Conservation (phyloP, 257 asterid genomes). For the Cynanchum wilfordii region DNA sequence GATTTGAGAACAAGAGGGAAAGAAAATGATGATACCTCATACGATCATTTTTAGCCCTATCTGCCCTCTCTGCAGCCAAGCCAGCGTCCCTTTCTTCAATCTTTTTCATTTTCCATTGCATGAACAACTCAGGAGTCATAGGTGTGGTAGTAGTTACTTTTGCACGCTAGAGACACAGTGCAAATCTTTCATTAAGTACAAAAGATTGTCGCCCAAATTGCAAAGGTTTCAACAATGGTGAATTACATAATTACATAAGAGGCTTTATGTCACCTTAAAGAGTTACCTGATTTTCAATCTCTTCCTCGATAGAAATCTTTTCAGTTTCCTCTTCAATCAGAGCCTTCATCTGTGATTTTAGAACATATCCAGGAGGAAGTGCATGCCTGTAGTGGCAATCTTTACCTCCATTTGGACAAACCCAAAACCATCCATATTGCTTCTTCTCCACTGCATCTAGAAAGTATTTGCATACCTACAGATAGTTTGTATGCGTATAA, state of each 20-base stretch:
- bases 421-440: slow-evolving; percentile 99
- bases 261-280: neutral
- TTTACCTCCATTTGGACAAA: slow-evolving; percentile 86
- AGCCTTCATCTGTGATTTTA: slow-evolving; percentile 98
- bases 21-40: slow-evolving; percentile 53
- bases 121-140: slow-evolving; percentile 74
- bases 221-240: neutral
- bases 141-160: slow-evolving; percentile 71
- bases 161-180: slow-evolving; percentile 55
- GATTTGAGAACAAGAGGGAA: neutral
- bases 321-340: slow-evolving; percentile 80
- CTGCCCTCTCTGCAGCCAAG: slow-evolving; percentile 82
- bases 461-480: slow-evolving; percentile 81
- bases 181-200: slow-evolving; percentile 9
- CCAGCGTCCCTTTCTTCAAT: slow-evolving; percentile 74
- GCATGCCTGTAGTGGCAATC: slow-evolving; percentile 94
- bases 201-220: neutral
- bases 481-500: neutral
- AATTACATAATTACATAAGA: neutral
- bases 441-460: slow-evolving; percentile 98
- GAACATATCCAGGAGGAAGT: slow-evolving; percentile 89
- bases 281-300: slow-evolving; percentile 83
- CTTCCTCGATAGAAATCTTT: slow-evolving; percentile 81
- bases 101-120: slow-evolving; percentile 87
- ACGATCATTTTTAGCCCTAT: slow-evolving; percentile 95